Base-by-base conservation (phyloP, 768 basidiomycete genomes). In the Serendipita sp. region DNA sequence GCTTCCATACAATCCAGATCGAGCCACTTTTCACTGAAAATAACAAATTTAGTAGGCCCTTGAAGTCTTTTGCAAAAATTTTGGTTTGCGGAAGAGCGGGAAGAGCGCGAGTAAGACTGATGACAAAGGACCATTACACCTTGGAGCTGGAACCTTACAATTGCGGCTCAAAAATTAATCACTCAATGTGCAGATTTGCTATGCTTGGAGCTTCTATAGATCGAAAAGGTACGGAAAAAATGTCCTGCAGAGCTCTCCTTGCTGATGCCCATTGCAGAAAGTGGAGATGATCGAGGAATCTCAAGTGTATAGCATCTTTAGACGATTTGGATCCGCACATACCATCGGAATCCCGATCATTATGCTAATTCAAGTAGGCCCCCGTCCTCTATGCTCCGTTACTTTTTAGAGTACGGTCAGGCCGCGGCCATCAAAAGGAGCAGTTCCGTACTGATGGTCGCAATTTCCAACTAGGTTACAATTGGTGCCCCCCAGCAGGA, bases 181-280 rank as follows among this genome's bases (percentile, higher is more conserved):
- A 72, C 91, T 46, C 76, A 80, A 5, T 80, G 83, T 13, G 77
- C 85, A 71, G 76, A 66, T 93, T 80, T 65, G 91, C 89, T 37
- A 89, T 92, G 32, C 82, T 89, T 13, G 90, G 91, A 28, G 89
- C 89, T 3, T 91, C 88, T 48, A 90, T 84, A 67, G 86, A 92
- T 73, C 78, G 81, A 69, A 77, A 65, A 92, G 92, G 76, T 89
- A 78, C 71, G 90, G 91, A 35, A 89, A 87, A 63, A 88, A 83
- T 78, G 82, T 91, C 48, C 75, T 90, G 58, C 80, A 82, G 66
- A 92, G 89, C 89, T 92, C 64, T 68, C 64, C 13, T 65, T 35
- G 37, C 58, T 66, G 7, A 28, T 44, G 28, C 60, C 11, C 18
- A 48, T 53, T 13, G 66, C 70, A 91, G 87, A 88, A 81, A 73